A percentile compares a stretch with the other conserved stretches of the same genome.
These are phyloP conservation scores for Aphanomyces astaci DNA, from an alignment of 352 stramenopile species.

Conservation along the genomic window DNA sequence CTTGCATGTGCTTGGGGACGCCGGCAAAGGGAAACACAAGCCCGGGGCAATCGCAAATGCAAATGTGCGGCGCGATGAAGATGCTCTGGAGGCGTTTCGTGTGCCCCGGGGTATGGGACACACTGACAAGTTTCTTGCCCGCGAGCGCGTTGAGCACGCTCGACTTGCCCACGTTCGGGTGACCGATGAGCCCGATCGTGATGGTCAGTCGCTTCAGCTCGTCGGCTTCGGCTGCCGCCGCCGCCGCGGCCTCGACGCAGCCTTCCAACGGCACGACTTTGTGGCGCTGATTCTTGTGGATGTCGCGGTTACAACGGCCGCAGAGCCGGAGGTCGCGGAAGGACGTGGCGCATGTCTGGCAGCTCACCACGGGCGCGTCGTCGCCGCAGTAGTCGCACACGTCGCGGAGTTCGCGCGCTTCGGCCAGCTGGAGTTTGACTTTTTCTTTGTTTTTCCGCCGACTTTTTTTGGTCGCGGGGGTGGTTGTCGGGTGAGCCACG, in stretches of 20 bases:
- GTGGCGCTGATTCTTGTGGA: constrained; percentile 57
- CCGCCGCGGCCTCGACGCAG: constrained; percentile 25
- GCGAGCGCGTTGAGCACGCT: constrained; percentile 79
- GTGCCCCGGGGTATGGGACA: constrained; percentile 78
- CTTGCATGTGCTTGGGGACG: constrained; percentile 75
- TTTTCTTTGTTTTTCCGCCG: constrained; percentile 53
- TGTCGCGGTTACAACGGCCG: constrained; percentile 54
- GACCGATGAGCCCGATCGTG: constrained; percentile 81
- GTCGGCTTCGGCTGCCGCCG: constrained; percentile 28
- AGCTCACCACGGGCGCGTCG: constrained; percentile 50
- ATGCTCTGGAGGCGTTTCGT: constrained; percentile 83
- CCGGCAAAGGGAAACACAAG: constrained; percentile 78
- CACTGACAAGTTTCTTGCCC: constrained; percentile 81
- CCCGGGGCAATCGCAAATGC: constrained; percentile 79
- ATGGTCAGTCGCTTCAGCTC: constrained; percentile 45
- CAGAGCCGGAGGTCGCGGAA: constrained; percentile 62
- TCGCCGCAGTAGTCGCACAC: constrained; percentile 66
- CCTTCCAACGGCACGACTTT: constrained; percentile 41
- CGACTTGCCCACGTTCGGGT: constrained; percentile 85
- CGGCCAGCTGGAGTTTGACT: constrained; percentile 25
- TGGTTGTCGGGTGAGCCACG: constrained; percentile 21
- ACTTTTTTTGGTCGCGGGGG: constrained; percentile 32
- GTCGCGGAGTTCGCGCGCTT: constrained; percentile 12
- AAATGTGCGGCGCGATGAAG: constrained; percentile 73
- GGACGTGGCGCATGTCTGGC: constrained; percentile 47